Evolutionary conservation across 257 asterid genomes (phyloP).

Genomic region (Henckelia pumila): DNA sequence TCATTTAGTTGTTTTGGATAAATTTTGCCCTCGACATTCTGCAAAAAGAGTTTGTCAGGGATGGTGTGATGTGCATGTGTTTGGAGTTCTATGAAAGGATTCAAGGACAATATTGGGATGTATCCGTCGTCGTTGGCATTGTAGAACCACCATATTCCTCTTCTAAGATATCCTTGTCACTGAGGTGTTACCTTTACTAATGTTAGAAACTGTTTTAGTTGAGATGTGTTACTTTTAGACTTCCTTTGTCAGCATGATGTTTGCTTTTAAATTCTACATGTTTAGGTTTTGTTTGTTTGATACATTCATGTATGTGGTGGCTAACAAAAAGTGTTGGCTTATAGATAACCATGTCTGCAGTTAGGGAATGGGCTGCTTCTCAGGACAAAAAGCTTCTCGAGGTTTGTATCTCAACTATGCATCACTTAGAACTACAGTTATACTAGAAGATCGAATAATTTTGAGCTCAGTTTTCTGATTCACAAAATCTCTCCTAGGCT

Average conservation of each 20-base stretch:
- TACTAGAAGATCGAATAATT: not conserved
- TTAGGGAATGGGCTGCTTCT: slow-evolving; percentile 99
- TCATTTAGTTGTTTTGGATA: not conserved
- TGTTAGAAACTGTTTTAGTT: slow-evolving; percentile 2
- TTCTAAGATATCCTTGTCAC: not conserved
- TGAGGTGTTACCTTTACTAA: slow-evolving; percentile 3
- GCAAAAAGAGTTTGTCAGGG: not conserved
- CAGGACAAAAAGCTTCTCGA: slow-evolving; percentile 82
- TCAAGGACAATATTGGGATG: not conserved
- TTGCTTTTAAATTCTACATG: not conserved
- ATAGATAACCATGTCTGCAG: slow-evolving; percentile 98
- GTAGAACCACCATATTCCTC: not conserved
- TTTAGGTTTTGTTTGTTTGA: slow-evolving; percentile 12
- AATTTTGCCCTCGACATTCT: not conserved
- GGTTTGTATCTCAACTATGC: slow-evolving; percentile 38
- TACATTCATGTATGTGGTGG: slow-evolving; percentile 14
- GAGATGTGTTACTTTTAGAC: not conserved
- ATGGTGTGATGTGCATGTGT: not conserved
- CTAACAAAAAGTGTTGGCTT: slow-evolving; percentile 23
- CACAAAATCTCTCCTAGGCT: slow-evolving; percentile 50
- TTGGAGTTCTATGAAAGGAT: not conserved
- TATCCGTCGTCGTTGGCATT: not conserved
- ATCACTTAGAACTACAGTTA: slow-evolving; percentile 17
- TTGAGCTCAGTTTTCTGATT: slow-evolving; percentile 15
- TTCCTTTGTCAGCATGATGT: not conserved